Conservation (phyloP, 345 rosid species). For the Salix dunnii region DNA sequence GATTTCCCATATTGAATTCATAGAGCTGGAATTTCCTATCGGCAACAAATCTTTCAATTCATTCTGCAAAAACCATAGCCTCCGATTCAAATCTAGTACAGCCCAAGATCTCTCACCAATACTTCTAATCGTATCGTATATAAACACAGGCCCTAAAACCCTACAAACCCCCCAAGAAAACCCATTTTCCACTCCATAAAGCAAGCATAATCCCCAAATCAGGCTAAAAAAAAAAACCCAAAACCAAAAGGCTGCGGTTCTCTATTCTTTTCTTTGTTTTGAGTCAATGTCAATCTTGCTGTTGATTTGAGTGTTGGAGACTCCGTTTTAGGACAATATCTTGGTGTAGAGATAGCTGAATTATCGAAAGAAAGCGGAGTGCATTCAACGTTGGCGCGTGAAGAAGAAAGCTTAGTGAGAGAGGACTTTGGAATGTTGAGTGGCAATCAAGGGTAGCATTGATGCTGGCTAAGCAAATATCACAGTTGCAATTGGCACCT, state of each 20-base stretch:
- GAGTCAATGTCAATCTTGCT: conserved; percentile 21
- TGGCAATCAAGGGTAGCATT: conserved; percentile 86
- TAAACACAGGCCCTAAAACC: conserved; percentile 41
- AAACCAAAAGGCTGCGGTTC: background rate
- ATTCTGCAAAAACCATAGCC: conserved; percentile 47
- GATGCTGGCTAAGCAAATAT: conserved; percentile 79
- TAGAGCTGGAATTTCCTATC: conserved; percentile 48
- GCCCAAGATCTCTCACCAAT: conserved; percentile 45
- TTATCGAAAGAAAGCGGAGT: conserved; percentile 60
- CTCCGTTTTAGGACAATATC: conserved; percentile 25
- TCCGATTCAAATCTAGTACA: conserved; percentile 35
- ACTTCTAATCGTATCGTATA: conserved; percentile 41
- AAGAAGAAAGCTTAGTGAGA: conserved; percentile 52
- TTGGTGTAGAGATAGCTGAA: conserved; percentile 50
- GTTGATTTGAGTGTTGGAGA: conserved; percentile 46
- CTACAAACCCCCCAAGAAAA: conserved; percentile 36
- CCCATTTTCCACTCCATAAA: conserved; percentile 44
- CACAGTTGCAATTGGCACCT: conserved; percentile 79
- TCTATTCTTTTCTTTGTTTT: conserved; percentile 25
- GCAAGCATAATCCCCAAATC: conserved; percentile 34
- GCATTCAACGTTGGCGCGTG: conserved; percentile 20
- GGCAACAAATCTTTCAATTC: conserved; percentile 38
- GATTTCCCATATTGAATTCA: conserved; percentile 56
- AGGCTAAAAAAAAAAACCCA: conserved; percentile 22
- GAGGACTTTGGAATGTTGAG: conserved; percentile 62